A percentile compares a stretch with the other conserved stretches of the same genome.
These are phyloP conservation scores for Microbotryum intermedium DNA, from an alignment of 1,284 basidiomycete genomes.

Conservation along the genomic window DNA sequence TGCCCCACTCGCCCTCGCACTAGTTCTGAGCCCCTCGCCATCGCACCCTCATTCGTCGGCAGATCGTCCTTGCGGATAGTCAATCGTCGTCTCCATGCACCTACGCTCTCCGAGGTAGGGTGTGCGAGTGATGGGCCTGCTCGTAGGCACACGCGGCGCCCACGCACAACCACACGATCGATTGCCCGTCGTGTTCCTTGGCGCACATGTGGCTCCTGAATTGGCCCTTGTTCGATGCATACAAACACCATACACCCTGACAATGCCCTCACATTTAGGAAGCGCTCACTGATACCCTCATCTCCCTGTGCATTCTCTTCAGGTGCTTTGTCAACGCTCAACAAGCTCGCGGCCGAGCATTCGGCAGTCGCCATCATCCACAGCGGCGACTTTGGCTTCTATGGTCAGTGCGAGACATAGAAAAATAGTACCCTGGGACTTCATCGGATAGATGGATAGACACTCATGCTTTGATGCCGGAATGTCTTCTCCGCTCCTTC, in stretches of 20 bases:
- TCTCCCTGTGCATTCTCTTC: slow-evolving; percentile 28
- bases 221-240: neutral
- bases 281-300: neutral
- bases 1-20: too few species aligned
- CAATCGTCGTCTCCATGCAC: too few species aligned
- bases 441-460: neutral
- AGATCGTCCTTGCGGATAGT: too few species aligned
- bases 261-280: neutral
- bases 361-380: slow-evolving; percentile 93
- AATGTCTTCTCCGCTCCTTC: neutral
- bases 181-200: too few species aligned
- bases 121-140: too few species aligned
- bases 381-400: slow-evolving; percentile 99
- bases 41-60: too few species aligned
- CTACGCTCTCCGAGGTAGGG: too few species aligned
- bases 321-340: slow-evolving; percentile 65
- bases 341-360: slow-evolving; percentile 78
- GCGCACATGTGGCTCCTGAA: neutral
- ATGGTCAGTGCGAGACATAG: slow-evolving; percentile 50
- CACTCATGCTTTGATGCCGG: neutral
- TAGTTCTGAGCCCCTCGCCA: too few species aligned
- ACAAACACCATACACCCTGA: neutral
- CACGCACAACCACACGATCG: too few species aligned
- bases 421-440: neutral
- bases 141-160: too few species aligned